Base-by-base conservation (phyloP, 192 early-diverging fungal species). In the Phycomyces blakesleeanus region DNA sequence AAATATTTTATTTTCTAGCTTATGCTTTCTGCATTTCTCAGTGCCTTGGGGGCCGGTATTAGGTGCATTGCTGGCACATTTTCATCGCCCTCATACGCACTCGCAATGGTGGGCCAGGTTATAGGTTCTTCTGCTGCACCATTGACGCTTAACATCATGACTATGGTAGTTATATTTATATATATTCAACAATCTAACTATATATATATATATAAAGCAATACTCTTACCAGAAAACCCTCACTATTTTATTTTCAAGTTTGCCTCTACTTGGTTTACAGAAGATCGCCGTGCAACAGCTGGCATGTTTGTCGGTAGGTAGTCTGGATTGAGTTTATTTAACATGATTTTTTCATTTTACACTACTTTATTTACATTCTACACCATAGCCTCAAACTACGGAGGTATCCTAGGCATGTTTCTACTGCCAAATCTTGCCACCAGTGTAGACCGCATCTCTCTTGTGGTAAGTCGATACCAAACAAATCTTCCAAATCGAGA, bases 191-290 rank as follows among this genome's bases (percentile, higher is more conserved):
- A 52, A 54, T 55, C 20, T 21, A 29, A 56, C 10, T n/a, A 56
- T 40, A 64, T 47, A 25, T 24, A 4, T n/a, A n/a, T n/a, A n/a
- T n/a, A n/a, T n/a, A n/a, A n/a, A n/a, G n/a, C n/a, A n/a, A n/a
- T n/a, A n/a, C n/a, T n/a, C n/a, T n/a, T n/a, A n/a, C n/a, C n/a
- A n/a, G n/a, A n/a, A n/a, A n/a, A n/a, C n/a, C n/a, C n/a, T n/a
- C n/a, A n/a, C n/a, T n/a, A n/a, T n/a, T n/a, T n/a, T n/a, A n/a
- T 24, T 16, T 42, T 38, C 24, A 42, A 72, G 70, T 72, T 72
- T 66, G 70, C 70, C 21, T 57, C 70, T 20, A 59, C 57, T 9
- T 72, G 70, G 70, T 72, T 72, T 62, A 62, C 70, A 18, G 70
- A 72, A 61, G 57, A 66, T 52, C 59, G 47, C 21, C 51, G 70